Evolutionary conservation across 2,329 filamentous ascomycete genomes (phyloP).

Genomic region (Penicillium sp.): DNA sequence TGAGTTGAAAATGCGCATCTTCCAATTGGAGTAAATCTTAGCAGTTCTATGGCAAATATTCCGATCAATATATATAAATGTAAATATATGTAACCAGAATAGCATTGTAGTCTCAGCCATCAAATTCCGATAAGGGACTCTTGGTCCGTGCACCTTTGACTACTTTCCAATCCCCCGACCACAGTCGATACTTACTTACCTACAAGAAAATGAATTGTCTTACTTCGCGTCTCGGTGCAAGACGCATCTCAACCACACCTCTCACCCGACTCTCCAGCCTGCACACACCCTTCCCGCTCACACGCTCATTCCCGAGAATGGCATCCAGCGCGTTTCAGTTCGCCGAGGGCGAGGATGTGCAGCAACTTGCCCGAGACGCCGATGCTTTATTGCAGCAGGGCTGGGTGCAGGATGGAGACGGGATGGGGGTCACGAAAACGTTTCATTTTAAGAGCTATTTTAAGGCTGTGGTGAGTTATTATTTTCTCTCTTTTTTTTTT

Average conservation of each 20-base stretch:
- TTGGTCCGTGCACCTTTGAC: constrained; percentile 2
- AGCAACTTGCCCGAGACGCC: constrained; percentile 24
- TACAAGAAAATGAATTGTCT: not conserved
- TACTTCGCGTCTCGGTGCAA: not conserved
- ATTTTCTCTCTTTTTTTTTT: not conserved
- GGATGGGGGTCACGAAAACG: constrained; percentile 37
- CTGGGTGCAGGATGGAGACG: constrained; percentile 36
- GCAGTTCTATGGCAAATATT: not conserved
- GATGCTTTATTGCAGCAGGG: constrained; percentile 28
- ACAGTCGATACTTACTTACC: not conserved
- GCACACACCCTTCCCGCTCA: not conserved
- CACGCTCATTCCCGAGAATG: constrained; percentile 11
- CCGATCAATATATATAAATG: not conserved
- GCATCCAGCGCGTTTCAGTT: constrained; percentile 24
- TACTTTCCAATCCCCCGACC: not conserved
- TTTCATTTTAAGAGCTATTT: constrained; percentile 42
- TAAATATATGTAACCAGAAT: not conserved
- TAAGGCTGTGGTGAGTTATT: constrained; percentile 36
- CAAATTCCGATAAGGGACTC: not conserved
- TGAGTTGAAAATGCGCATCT: no score
- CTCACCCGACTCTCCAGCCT: not conserved
- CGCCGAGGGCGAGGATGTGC: constrained; percentile 31
- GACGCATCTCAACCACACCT: not conserved
- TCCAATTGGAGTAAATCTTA: not conserved
- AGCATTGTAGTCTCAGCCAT: not conserved